phyloP scores from a whole-genome alignment of 106 monocot species.

The Triglochin maritima region DNA sequence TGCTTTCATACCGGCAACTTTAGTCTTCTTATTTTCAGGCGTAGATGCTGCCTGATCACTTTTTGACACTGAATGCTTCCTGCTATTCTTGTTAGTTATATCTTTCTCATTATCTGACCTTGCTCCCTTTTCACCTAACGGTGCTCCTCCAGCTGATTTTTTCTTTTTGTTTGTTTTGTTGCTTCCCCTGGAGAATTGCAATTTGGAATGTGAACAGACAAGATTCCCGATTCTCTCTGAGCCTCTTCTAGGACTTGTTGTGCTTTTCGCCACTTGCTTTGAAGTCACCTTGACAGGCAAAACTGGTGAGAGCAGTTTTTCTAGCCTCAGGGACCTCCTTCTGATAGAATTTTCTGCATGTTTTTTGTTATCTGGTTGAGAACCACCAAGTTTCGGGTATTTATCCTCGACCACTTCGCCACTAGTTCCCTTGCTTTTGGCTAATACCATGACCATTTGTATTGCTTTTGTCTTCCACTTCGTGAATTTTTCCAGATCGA shows the following conservation, averaged over 20 bases:
- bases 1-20: too few species aligned
- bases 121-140: not conserved
- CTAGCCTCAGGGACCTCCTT: not conserved
- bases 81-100: not conserved
- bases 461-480: not conserved
- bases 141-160: not conserved
- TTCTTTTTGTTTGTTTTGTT: too few species aligned
- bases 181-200: too few species aligned
- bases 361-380: not conserved
- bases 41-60: too few species aligned
- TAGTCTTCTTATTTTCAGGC: too few species aligned
- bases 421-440: not conserved
- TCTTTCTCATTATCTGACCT: not conserved
- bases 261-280: not conserved
- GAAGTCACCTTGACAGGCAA: not conserved
- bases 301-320: not conserved
- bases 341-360: not conserved
- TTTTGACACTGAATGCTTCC: too few species aligned
- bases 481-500: not conserved
- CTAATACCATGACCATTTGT: not conserved
- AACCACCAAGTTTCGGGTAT: not conserved
- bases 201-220: not conserved
- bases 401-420: not conserved
- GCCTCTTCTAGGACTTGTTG: not conserved
- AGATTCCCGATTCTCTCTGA: not conserved